These are phyloP conservation scores for Chenopodium suecicum DNA, from an alignment of 148 eudicot genomes.

Conservation along the genomic window DNA sequence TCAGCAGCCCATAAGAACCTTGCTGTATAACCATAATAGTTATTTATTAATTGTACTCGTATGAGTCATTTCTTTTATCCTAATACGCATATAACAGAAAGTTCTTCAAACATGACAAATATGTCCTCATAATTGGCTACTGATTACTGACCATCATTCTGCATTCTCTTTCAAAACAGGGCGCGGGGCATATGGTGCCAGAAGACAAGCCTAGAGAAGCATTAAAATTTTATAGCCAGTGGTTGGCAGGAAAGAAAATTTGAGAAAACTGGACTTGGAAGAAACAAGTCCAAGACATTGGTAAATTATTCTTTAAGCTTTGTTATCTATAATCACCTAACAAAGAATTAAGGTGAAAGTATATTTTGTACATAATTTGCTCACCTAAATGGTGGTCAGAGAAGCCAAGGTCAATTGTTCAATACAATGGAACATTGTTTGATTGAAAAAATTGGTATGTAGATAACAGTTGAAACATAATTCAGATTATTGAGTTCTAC, in stretches of 20 bases:
- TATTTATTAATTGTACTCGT: background rate
- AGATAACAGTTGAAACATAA: background rate
- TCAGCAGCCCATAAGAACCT: background rate
- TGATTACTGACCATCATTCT: background rate
- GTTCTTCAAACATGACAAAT: background rate
- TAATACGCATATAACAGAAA: background rate
- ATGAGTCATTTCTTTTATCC: background rate
- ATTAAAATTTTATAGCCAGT: constrained; percentile 23
- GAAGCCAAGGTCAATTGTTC: background rate
- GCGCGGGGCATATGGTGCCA: constrained; percentile 27
- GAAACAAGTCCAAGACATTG: background rate
- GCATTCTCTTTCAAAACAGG: background rate
- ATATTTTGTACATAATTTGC: background rate
- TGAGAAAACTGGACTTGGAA: background rate
- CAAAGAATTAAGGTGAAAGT: too few species aligned
- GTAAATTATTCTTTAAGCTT: background rate
- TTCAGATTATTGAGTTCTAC: background rate
- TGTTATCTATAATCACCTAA: background rate
- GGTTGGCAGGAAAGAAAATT: constrained; percentile 26
- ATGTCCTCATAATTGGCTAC: background rate
- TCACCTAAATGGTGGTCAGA: background rate
- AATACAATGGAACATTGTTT: background rate
- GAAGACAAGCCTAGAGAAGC: constrained; percentile 30
- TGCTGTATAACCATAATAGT: background rate
- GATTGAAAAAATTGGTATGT: too few species aligned